phyloP scores from a whole-genome alignment of 2,329 filamentous ascomycete species.

The Microsporum canis region DNA sequence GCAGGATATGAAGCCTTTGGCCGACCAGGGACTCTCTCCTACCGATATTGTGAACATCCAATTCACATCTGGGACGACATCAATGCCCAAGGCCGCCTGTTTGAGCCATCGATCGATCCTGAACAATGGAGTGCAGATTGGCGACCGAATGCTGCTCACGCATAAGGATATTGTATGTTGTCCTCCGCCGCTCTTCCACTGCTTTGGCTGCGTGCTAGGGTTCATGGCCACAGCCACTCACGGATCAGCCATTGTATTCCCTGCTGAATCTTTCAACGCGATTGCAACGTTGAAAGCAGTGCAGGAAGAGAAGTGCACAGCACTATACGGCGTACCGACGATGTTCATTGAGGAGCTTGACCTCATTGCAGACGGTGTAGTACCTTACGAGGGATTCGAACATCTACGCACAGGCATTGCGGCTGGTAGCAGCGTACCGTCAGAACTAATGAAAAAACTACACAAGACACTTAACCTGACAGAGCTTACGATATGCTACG shows the following conservation, averaged over 20 bases:
- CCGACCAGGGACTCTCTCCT: conserved; percentile 40
- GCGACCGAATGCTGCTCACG: conserved; percentile 68
- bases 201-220: conserved; percentile 85
- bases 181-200: conserved; percentile 50
- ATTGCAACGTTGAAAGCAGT: conserved; percentile 55
- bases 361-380: conserved; percentile 47
- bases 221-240: conserved; percentile 90
- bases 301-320: conserved; percentile 52
- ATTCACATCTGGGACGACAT: conserved; percentile 93
- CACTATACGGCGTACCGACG: conserved; percentile 79
- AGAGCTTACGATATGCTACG: conserved; percentile 87
- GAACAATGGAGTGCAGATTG: conserved; percentile 84
- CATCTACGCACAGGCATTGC: conserved; percentile 79
- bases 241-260: conserved; percentile 69
- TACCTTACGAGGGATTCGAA: conserved; percentile 45
- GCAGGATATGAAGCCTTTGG: conserved; percentile 32
- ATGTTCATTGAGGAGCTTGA: conserved; percentile 91
- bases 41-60: conserved; percentile 84
- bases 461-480: conserved; percentile 63
- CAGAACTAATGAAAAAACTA: conserved; percentile 55
- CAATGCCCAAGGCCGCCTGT: conserved; percentile 80
- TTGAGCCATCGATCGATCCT: conserved; percentile 75
- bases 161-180: conserved; percentile 58
- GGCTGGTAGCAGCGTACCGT: conserved; percentile 74
- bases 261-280: conserved; percentile 77